Conservation (phyloP, 1,284 basidiomycete species). For the Malassezia globosa region DNA sequence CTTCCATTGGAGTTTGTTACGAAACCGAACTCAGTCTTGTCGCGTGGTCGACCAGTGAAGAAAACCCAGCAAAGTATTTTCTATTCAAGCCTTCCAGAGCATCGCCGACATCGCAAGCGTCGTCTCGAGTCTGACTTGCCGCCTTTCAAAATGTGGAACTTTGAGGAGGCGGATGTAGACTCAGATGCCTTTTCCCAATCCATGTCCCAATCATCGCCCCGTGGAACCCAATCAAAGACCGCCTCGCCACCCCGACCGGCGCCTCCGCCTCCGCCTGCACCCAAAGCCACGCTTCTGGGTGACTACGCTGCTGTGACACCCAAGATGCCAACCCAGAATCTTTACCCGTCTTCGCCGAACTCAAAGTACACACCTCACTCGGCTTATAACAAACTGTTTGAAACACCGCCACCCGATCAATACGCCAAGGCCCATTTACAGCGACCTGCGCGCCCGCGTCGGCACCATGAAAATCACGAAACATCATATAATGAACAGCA, state of each 20-base stretch:
- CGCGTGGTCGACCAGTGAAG: conserved; percentile 16
- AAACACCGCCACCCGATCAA: too few relatives aligned
- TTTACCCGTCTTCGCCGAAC: too few relatives aligned
- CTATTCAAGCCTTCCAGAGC: conserved; percentile 6
- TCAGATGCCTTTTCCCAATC: neutral
- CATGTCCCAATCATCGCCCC: neutral
- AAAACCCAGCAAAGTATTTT: conserved; percentile 11
- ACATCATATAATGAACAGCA: too few relatives aligned
- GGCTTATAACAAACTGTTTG: too few relatives aligned
- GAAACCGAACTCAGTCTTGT: conserved; percentile 12
- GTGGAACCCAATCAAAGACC: neutral
- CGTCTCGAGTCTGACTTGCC: neutral
- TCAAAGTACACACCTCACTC: too few relatives aligned
- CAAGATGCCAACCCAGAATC: too few relatives aligned
- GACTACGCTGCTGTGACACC: neutral
- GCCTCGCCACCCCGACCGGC: neutral
- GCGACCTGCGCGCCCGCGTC: too few relatives aligned
- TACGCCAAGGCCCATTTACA: too few relatives aligned
- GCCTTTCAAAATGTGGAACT: conserved; percentile 13
- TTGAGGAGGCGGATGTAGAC: conserved; percentile 16
- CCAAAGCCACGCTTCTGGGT: neutral
- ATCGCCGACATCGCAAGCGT: neutral
- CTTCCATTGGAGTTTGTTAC: conserved; percentile 14
- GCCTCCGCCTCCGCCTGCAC: neutral
- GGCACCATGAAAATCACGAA: too few relatives aligned